Conservation (phyloP, 2,329 filamentous ascomycete species). For the Berkeleyomyces rouxiae region DNA sequence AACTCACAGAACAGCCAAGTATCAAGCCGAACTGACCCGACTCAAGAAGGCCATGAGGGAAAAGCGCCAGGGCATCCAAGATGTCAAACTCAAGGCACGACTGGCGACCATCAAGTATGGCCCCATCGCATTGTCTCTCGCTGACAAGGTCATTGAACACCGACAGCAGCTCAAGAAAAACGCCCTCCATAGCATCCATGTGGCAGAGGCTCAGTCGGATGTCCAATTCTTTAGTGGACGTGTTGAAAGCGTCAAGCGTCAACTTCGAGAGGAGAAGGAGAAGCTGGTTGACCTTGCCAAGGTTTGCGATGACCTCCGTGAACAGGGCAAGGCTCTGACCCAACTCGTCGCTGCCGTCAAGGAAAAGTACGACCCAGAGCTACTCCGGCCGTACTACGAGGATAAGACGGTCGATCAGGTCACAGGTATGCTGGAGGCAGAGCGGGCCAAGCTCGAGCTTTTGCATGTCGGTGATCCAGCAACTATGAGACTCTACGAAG, state of each 20-base stretch:
- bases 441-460: conserved; percentile 59
- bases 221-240: conserved; percentile 48
- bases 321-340: conserved; percentile 22
- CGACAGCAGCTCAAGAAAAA: conserved; percentile 7
- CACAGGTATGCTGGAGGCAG: conserved; percentile 55
- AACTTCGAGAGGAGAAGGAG: conserved; percentile 30
- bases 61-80: conserved; percentile 44
- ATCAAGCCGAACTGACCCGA: neutral
- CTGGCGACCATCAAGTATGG: conserved; percentile 3
- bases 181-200: conserved; percentile 36
- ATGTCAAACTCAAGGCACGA: conserved; percentile 2
- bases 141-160: conserved; percentile 5
- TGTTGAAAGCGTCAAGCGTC: conserved; percentile 40
- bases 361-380: conserved; percentile 24
- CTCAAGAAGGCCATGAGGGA: conserved; percentile 30
- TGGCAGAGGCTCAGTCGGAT: conserved; percentile 74
- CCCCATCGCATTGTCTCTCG: neutral
- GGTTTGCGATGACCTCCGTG: conserved; percentile 22
- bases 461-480: conserved; percentile 63
- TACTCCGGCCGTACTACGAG: conserved; percentile 28
- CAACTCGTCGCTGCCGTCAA: conserved; percentile 15
- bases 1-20: neutral
- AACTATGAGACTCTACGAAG: conserved; percentile 62
- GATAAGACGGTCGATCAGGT: conserved; percentile 45
- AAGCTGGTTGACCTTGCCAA: conserved; percentile 25